A percentile compares a stretch with the other conserved stretches of the same genome.
Evolutionary conservation across 495 filamentous ascomycete genomes (phyloP).

Genomic region (Ascodesmis nigricans): DNA sequence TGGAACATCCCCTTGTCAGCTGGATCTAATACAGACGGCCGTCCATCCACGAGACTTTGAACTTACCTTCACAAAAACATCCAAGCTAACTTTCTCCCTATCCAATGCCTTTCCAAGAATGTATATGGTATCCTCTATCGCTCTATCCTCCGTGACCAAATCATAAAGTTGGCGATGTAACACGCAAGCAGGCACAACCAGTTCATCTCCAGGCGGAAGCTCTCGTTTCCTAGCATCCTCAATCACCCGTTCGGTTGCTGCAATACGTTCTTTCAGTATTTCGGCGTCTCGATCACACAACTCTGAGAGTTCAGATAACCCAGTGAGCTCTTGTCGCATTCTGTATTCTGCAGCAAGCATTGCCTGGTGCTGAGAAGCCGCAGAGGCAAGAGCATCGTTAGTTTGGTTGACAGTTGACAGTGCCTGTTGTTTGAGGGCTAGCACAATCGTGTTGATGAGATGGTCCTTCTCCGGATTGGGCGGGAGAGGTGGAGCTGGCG

Average conservation of each 20-base stretch:
- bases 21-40: neutral
- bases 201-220: constrained; percentile 55
- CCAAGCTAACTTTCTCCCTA: constrained; percentile 53
- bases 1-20: neutral
- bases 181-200: constrained; percentile 82
- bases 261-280: constrained; percentile 52
- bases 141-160: constrained; percentile 64
- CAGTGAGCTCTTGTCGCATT: constrained; percentile 47
- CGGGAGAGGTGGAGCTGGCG: constrained; percentile 53
- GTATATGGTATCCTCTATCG: constrained; percentile 64
- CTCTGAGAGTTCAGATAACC: constrained; percentile 42
- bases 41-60: neutral
- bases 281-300: constrained; percentile 54
- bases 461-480: constrained; percentile 93
- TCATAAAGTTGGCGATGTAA: constrained; percentile 83
- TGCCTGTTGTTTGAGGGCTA: constrained; percentile 41
- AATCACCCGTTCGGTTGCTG: constrained; percentile 60
- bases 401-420: constrained; percentile 43
- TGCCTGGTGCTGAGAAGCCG: constrained; percentile 50
- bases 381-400: constrained; percentile 36
- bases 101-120: constrained; percentile 66
- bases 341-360: constrained; percentile 42
- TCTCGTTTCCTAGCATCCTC: constrained; percentile 28
- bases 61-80: constrained; percentile 53
- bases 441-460: constrained; percentile 55